Base-by-base conservation (phyloP, 2,329 filamentous ascomycete genomes). In the Pseudogymnoascus sp. region DNA sequence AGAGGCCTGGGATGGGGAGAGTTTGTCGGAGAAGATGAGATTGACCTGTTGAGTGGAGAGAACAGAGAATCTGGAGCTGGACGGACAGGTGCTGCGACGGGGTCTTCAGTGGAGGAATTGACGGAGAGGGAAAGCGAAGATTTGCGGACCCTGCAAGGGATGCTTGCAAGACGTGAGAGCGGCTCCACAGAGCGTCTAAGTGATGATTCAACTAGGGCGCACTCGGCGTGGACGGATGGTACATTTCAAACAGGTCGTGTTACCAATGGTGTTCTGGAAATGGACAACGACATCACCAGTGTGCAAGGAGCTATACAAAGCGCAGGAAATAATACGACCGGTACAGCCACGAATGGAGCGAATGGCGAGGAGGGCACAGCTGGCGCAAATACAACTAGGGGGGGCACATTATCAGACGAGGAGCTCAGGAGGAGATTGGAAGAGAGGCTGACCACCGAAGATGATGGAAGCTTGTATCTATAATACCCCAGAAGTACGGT, bases 191-290 rank as follows among this genome's bases (percentile, higher is more conserved):
- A 62, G 8, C 44, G 61, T 25, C 38, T 11, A 23, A 60, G 59
- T 42, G 25, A 31, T 40, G 35, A 11, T 21, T 18, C 50, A 21
- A 21, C 28, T 56, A 12, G 4, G 16, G 18, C 35, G 25, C 69
- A 70, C 66, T 64, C 65, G n/a, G 67, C 85, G 0, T 87, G 85
- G 85, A 77, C 72, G 28, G 84, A 88, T 69, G 85, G 85, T 23
- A 87, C 85, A 0, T 87, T 87, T 69, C 81, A 84, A 70, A 83
- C 80, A 1, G 84, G 84, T 8, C 80, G 79, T 12, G 79, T 87
- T 68, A 76, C 79, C 2, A 77, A 78, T 64, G 81, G 81, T 23
- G 75, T 79, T 68, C 67, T 83, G 2, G 75, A 73, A n/a, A 75
- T 82, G 71, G 77, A 82, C 68, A 62, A 59, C 63, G 62, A 63